These are phyloP conservation scores for Hippophae rhamnoides DNA, from an alignment of 306 rosid genomes.

Conservation along the genomic window DNA sequence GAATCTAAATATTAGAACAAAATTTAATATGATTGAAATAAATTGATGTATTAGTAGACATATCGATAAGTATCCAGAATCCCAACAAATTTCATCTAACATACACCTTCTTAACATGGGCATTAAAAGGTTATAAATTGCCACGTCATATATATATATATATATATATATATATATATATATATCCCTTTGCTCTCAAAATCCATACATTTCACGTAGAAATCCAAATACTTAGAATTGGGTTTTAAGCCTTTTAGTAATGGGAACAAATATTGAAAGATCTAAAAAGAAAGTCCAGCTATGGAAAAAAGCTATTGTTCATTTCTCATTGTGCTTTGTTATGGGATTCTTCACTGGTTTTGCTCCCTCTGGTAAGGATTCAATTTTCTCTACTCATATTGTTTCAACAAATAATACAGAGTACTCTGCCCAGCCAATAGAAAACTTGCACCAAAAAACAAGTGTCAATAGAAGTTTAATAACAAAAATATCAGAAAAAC, in stretches of 20 bases:
- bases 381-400: constrained; percentile 14
- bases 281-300: constrained; percentile 66
- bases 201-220: too few species aligned
- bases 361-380: constrained; percentile 68
- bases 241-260: constrained; percentile 17
- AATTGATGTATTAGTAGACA: too few species aligned
- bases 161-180: too few species aligned
- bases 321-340: constrained; percentile 73
- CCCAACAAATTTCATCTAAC: too few species aligned
- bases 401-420: constrained; percentile 24
- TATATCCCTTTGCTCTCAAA: too few species aligned
- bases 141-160: too few species aligned
- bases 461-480: constrained; percentile 22
- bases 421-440: constrained; percentile 32
- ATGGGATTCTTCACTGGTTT: constrained; percentile 91
- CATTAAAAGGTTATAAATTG: too few species aligned
- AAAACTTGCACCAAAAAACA: constrained; percentile 6
- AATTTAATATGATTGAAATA: too few species aligned
- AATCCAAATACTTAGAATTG: too few species aligned
- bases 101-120: too few species aligned
- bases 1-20: too few species aligned
- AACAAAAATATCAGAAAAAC: constrained; percentile 14
- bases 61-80: too few species aligned
- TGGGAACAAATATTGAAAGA: constrained; percentile 64
- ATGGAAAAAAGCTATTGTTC: constrained; percentile 78